Evolutionary conservation across 2,329 filamentous ascomycete species (phyloP).

Genomic region (Exophiala lecanii-corni): DNA sequence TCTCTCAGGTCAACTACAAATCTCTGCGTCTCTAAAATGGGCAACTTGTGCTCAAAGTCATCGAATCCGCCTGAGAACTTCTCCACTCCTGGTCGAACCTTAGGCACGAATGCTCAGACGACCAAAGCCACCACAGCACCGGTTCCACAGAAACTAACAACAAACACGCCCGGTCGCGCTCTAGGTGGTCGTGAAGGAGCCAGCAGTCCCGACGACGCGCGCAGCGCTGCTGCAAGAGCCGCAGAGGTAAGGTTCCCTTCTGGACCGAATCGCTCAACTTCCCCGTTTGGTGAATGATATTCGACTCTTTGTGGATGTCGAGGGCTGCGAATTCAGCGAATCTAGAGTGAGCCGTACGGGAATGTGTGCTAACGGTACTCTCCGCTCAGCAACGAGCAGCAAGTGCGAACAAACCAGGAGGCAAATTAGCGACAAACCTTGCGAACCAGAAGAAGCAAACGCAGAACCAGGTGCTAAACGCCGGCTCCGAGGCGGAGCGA

Average conservation of each 20-base stretch:
- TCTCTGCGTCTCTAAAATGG: slow-evolving; percentile 55
- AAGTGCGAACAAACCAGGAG: slow-evolving; percentile 48
- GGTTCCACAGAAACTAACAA: slow-evolving; percentile 37
- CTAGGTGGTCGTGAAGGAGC: slow-evolving; percentile 51
- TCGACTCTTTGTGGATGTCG: background rate
- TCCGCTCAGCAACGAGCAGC: slow-evolving; percentile 60
- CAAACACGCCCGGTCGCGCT: slow-evolving; percentile 53
- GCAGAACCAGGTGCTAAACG: slow-evolving; percentile 60
- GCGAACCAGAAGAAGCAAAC: slow-evolving; percentile 73
- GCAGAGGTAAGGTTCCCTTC: slow-evolving; percentile 72
- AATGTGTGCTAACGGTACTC: background rate
- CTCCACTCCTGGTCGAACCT: slow-evolving; percentile 65
- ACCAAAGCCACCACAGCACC: slow-evolving; percentile 46
- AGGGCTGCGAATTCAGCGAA: background rate
- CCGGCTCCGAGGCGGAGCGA: slow-evolving; percentile 63
- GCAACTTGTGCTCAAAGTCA: slow-evolving; percentile 77
- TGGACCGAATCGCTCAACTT: too few species aligned
- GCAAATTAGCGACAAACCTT: slow-evolving; percentile 67
- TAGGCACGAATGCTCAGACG: slow-evolving; percentile 51
- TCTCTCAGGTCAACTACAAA: background rate
- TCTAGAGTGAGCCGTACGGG: background rate
- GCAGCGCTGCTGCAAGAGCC: slow-evolving; percentile 69
- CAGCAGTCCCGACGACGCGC: slow-evolving; percentile 51
- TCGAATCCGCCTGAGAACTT: slow-evolving; percentile 60
- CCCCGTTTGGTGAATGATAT: too few species aligned